These are phyloP conservation scores for Mediolabrus comicus DNA, from an alignment of 108 stramenopile species.

Conservation along the genomic window DNA sequence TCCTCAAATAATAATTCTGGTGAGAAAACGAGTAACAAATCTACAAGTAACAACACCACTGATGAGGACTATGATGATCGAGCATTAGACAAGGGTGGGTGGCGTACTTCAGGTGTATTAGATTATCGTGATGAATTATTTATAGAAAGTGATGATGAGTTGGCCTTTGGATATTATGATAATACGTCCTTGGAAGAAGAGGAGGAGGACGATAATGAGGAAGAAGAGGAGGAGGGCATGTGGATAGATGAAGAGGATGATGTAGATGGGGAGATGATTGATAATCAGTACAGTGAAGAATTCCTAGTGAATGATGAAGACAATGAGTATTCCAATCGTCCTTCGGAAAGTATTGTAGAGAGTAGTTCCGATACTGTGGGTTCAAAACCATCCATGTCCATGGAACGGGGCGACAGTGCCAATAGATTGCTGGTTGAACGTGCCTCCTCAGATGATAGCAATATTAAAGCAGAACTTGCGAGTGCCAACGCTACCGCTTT, in stretches of 20 bases:
- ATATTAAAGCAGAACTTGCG: not conserved
- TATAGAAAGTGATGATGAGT: constrained; percentile 73
- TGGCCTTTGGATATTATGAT: constrained; percentile 55
- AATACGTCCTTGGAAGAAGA: too few relatives aligned
- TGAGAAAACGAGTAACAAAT: constrained; percentile 6
- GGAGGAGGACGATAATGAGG: constrained; percentile 13
- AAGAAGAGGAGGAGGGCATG: constrained; percentile 41
- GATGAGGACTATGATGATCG: constrained; percentile 13
- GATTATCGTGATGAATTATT: constrained; percentile 87
- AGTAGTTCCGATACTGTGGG: not conserved
- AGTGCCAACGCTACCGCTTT: not conserved
- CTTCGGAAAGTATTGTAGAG: not conserved
- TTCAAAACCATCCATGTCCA: too few relatives aligned
- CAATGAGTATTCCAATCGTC: not conserved
- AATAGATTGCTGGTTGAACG: not conserved
- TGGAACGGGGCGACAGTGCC: too few relatives aligned
- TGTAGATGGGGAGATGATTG: not conserved
- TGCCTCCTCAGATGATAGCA: not conserved
- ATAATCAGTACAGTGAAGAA: not conserved
- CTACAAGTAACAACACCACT: too few relatives aligned
- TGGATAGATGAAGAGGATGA: constrained; percentile 8
- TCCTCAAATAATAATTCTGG: not conserved
- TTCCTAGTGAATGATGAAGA: too few relatives aligned
- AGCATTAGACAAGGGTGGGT: constrained; percentile 40
- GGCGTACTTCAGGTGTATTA: constrained; percentile 32